Evolutionary conservation across 1,139 yeast genomes (phyloP).

Genomic region (Blastobotrys ciferrii): DNA sequence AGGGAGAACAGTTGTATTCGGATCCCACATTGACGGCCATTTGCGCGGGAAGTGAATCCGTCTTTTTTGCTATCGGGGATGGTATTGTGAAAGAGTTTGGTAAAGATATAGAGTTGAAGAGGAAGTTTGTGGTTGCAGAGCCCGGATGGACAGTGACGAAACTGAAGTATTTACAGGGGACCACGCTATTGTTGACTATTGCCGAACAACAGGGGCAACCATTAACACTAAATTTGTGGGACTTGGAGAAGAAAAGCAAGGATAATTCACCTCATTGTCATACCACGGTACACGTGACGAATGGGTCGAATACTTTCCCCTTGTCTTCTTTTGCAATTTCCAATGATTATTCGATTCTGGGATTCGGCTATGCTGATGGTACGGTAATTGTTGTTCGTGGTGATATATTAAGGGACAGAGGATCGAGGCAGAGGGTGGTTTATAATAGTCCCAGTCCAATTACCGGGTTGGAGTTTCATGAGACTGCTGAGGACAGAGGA

Average conservation of each 20-base stretch:
- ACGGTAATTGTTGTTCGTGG: constrained; percentile 80
- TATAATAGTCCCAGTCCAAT: constrained; percentile 65
- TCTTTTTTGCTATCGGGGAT: constrained; percentile 59
- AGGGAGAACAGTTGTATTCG: constrained; percentile 62
- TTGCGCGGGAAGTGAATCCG: constrained; percentile 50
- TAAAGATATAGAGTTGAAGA: constrained; percentile 45
- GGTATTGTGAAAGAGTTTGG: constrained; percentile 61
- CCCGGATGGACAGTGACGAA: constrained; percentile 60
- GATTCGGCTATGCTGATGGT: constrained; percentile 87
- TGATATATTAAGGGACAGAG: constrained; percentile 82
- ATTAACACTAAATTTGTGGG: constrained; percentile 69
- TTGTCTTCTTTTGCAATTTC: constrained; percentile 63
- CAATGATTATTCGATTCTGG: constrained; percentile 61
- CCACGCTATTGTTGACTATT: constrained; percentile 59
- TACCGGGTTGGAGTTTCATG: constrained; percentile 66
- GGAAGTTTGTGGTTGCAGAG: constrained; percentile 59
- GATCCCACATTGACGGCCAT: constrained; percentile 70
- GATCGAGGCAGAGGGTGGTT: constrained; percentile 79
- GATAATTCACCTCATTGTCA: constrained; percentile 42
- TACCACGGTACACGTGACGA: constrained; percentile 44
- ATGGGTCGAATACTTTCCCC: constrained; percentile 69
- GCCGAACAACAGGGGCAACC: constrained; percentile 73
- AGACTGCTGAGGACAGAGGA: constrained; percentile 35
- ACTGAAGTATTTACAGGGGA: constrained; percentile 47
- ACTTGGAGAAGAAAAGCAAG: constrained; percentile 41